Evolutionary conservation across 1,284 basidiomycete genomes (phyloP).

Genomic region (Pholiota adiposa): DNA sequence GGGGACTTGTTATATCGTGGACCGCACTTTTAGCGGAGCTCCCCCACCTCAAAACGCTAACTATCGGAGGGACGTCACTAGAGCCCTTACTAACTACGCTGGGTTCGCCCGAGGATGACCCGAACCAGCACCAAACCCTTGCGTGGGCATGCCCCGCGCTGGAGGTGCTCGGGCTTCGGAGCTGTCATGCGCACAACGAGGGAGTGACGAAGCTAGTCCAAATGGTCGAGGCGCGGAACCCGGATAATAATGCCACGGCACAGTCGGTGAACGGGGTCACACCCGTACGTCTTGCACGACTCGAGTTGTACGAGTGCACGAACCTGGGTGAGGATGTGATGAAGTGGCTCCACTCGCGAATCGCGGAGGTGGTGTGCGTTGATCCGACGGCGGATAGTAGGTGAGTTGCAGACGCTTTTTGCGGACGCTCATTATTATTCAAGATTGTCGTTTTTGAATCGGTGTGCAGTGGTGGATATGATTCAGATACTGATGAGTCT

Average conservation of each 20-base stretch:
- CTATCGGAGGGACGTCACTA: constrained; percentile 63
- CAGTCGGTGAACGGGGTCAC: constrained; percentile 37
- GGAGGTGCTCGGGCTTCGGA: constrained; percentile 57
- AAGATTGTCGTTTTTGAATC: neutral
- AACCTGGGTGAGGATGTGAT: constrained; percentile 66
- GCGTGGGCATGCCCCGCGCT: constrained; percentile 68
- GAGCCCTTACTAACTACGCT: constrained; percentile 63
- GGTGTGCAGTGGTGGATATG: constrained; percentile 7
- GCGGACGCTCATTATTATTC: constrained; percentile 1
- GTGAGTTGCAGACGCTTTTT: constrained; percentile 26
- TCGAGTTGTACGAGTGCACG: constrained; percentile 69
- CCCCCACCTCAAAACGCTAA: constrained; percentile 52
- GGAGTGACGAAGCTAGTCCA: constrained; percentile 67
- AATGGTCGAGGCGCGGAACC: constrained; percentile 71
- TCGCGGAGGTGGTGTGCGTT: constrained; percentile 61
- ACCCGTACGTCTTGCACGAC: constrained; percentile 50
- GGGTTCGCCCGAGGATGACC: constrained; percentile 59
- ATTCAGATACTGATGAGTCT: constrained; percentile 11
- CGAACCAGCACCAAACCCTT: constrained; percentile 22
- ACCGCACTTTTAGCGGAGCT: constrained; percentile 37
- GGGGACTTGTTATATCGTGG: constrained; percentile 43
- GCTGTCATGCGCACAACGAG: constrained; percentile 63
- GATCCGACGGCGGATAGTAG: constrained; percentile 48
- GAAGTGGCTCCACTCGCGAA: constrained; percentile 60
- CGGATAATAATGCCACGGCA: constrained; percentile 37